Base-by-base conservation (phyloP, 306 rosid species). In the Prunus padus region DNA sequence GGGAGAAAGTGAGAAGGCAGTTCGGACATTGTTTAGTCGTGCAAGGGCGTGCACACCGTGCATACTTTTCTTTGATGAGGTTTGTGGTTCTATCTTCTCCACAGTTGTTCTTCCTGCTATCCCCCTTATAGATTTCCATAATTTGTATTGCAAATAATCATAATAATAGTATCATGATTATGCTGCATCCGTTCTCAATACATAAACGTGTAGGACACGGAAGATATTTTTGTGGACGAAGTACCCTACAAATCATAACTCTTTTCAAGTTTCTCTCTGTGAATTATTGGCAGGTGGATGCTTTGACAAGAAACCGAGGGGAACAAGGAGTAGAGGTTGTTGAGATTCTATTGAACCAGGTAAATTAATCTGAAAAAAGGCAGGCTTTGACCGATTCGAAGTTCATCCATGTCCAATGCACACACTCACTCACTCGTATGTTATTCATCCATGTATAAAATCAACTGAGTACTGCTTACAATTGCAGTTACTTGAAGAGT, bases 31-130 rank as follows among this genome's bases (percentile, higher is more conserved):
- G 54, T 93, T 91, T 70, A 75, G 82, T 69, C 93, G 89, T 57
- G 98, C 98, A 65, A 91, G 97, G 89, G 74, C 92, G 49, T 91
- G 93, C 68, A 71, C 93, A 4, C 93, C 91, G 2, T 91, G 98
- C 84, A 79, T 93, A 81, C 71, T 93, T 8, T 93, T 89, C 81
- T 89, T 93, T 79, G 97, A 93, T 47, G 98, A 91, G 91, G 97
- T 93, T 71, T 76, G 90, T 78, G 62, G 71, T 45, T 37, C 42
- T 37, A 37, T 65, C 50, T 61, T 71, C 64, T 23, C 33, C 22
- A 4, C 59, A 54, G 59, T 54, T 63, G 61, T 37, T 37, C 42
- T 70, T 28, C 25, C 31, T 73, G 45, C 40, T 3, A 33, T 63
- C 44, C 0, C 10, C 59, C 1, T 37, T 19, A 4, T 15, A n/a